Percentiles rank a stretch among this genome's conserved stretches.
These are phyloP conservation scores for Trichaptum fuscoviolaceum DNA, from an alignment of 768 basidiomycete genomes.

Conservation along the genomic window DNA sequence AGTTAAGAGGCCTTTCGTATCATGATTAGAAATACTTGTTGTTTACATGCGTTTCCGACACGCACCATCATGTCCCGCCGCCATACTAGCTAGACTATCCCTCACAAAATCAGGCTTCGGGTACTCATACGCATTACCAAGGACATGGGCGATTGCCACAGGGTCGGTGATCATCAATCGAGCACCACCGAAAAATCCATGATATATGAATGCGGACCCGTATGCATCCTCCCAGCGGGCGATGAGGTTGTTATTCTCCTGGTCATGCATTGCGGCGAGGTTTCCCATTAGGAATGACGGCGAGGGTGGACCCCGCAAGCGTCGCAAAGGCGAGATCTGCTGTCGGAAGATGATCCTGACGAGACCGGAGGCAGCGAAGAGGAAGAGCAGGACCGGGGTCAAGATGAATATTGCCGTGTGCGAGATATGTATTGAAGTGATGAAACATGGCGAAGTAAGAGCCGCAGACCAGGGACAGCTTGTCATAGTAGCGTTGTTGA, in stretches of 20 bases:
- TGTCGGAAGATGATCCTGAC: constrained; percentile 40
- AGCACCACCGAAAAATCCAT: constrained; percentile 45
- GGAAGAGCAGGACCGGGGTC: constrained; percentile 17
- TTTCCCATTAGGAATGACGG: constrained; percentile 48
- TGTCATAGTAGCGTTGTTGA: neutral
- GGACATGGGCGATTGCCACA: constrained; percentile 50
- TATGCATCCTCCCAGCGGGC: constrained; percentile 39
- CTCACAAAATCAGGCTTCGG: constrained; percentile 58
- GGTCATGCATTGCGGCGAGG: constrained; percentile 48
- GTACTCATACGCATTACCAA: constrained; percentile 50
- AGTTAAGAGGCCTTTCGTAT: constrained; percentile 34
- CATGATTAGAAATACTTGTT: neutral
- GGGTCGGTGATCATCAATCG: constrained; percentile 58
- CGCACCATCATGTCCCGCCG: constrained; percentile 35
- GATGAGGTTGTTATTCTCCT: constrained; percentile 51
- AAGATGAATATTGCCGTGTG: constrained; percentile 11
- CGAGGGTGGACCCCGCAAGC: constrained; percentile 41
- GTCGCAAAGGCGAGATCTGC: constrained; percentile 40
- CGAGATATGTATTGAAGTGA: neutral
- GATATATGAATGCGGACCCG: constrained; percentile 48
- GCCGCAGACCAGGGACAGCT: neutral
- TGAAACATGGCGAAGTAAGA: neutral
- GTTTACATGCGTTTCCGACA: neutral
- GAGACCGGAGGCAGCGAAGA: constrained; percentile 32
- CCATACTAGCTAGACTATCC: constrained; percentile 47